Percentiles rank a stretch among this genome's conserved stretches.
These are phyloP conservation scores for Starmera pachycereana DNA, from an alignment of 805 yeast species.

Conservation along the genomic window DNA sequence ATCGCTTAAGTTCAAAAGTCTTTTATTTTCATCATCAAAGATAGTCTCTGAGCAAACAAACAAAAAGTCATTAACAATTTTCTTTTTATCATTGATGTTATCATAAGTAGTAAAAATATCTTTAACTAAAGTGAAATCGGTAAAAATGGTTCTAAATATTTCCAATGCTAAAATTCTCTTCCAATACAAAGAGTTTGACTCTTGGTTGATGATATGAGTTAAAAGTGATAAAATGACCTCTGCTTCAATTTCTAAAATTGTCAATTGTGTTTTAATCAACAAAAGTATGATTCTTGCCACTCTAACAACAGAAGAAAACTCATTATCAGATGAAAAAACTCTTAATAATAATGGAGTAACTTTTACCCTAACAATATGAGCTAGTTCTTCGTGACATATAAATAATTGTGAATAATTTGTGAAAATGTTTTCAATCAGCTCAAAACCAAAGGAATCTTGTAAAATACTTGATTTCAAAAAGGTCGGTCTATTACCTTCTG, in stretches of 20 bases:
- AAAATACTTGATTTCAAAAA: constrained; percentile 43
- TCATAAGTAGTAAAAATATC: constrained; percentile 58
- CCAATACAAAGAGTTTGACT: constrained; percentile 54
- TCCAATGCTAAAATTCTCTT: constrained; percentile 67
- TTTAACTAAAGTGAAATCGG: constrained; percentile 42
- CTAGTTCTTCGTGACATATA: constrained; percentile 49
- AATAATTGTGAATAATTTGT: constrained; percentile 52
- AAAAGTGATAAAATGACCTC: constrained; percentile 72
- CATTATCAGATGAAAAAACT: constrained; percentile 44
- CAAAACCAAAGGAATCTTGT: constrained; percentile 64
- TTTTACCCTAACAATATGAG: constrained; percentile 51
- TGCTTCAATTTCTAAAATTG: constrained; percentile 59
- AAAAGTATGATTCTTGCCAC: constrained; percentile 62
- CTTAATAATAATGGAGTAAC: constrained; percentile 71
- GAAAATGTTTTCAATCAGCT: constrained; percentile 70
- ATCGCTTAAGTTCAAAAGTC: constrained; percentile 23
- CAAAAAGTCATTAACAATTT: constrained; percentile 49
- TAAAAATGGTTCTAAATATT: constrained; percentile 48
- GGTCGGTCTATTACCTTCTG: constrained; percentile 45
- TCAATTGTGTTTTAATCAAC: constrained; percentile 44
- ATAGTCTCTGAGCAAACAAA: constrained; percentile 28
- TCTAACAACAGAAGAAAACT: constrained; percentile 64
- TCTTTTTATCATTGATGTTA: constrained; percentile 39
- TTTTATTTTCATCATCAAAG: constrained; percentile 18
- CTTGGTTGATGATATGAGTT: constrained; percentile 58